Evolutionary conservation across 176 grass and related monocot species (phyloP).

Genomic region (Secale cereale): DNA sequence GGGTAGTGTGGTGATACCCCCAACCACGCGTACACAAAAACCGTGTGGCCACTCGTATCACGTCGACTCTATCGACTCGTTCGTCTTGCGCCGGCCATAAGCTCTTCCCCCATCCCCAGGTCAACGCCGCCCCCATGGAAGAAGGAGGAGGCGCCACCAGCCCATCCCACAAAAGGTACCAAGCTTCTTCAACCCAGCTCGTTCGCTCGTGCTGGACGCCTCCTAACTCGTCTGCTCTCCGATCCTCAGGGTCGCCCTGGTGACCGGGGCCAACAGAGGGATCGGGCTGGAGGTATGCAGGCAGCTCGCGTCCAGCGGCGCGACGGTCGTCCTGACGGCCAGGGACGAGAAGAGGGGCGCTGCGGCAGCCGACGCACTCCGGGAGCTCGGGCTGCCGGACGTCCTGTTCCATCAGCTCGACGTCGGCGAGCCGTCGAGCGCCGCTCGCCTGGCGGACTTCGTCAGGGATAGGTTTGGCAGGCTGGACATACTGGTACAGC

Average conservation of each 20-base stretch:
- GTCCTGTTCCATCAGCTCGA: slow-evolving; percentile 41
- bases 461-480: slow-evolving; percentile 34
- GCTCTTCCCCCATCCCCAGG: background rate
- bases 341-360: slow-evolving; percentile 38
- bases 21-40: background rate
- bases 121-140: background rate
- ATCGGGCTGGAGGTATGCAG: slow-evolving; percentile 48
- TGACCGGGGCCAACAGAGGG: slow-evolving; percentile 55
- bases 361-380: slow-evolving; percentile 6
- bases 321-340: slow-evolving; percentile 43
- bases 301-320: slow-evolving; percentile 37
- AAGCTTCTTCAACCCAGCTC: background rate
- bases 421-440: slow-evolving; percentile 13
- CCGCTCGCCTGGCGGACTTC: slow-evolving; percentile 34
- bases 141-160: background rate
- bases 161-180: background rate
- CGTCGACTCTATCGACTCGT: background rate
- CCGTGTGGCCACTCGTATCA: background rate
- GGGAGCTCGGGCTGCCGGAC: background rate
- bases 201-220: too few species aligned
- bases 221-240: background rate
- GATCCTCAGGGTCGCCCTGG: slow-evolving; percentile 39
- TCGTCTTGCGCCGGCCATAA: background rate
- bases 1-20: too few species aligned
- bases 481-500: slow-evolving; percentile 37